Percentiles rank a stretch among this genome's conserved stretches.
Conservation (phyloP, 208 protist species). For the Acanthamoeba royreba region DNA sequence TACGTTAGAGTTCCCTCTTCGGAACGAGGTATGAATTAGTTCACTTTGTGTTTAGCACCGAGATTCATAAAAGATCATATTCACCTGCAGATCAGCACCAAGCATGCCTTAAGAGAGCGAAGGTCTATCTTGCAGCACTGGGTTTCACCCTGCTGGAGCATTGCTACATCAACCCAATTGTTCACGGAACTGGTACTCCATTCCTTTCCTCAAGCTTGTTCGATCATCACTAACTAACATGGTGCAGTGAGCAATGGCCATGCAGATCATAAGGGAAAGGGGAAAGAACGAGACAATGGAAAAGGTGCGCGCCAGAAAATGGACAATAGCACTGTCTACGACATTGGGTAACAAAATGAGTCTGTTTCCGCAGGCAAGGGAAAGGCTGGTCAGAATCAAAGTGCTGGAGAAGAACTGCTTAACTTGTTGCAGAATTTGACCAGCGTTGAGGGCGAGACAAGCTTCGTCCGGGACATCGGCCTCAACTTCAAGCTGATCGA, state of each 20-base stretch:
- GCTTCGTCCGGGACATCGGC: background rate
- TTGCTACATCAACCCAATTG: background rate
- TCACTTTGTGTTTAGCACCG: background rate
- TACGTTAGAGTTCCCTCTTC: background rate
- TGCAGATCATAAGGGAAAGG: conserved; percentile 10
- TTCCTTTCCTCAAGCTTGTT: background rate
- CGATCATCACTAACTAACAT: background rate
- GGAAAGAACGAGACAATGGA: background rate
- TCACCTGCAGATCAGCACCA: background rate
- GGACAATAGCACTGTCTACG: too few relatives aligned
- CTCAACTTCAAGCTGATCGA: background rate
- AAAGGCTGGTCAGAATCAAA: background rate
- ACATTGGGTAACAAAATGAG: background rate
- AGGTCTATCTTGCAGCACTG: background rate
- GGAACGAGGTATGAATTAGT: background rate
- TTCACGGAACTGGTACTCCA: background rate
- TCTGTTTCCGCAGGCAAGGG: background rate
- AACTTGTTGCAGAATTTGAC: conserved; percentile 22
- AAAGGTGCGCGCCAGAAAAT: background rate
- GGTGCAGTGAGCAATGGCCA: background rate
- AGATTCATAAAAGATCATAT: too few relatives aligned
- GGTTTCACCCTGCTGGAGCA: conserved; percentile 8
- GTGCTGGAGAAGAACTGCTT: background rate
- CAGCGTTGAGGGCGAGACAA: background rate
- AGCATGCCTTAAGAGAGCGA: background rate